Conservation (phyloP, 2,329 filamentous ascomycete genomes). For the Keithomyces neogunnii region DNA sequence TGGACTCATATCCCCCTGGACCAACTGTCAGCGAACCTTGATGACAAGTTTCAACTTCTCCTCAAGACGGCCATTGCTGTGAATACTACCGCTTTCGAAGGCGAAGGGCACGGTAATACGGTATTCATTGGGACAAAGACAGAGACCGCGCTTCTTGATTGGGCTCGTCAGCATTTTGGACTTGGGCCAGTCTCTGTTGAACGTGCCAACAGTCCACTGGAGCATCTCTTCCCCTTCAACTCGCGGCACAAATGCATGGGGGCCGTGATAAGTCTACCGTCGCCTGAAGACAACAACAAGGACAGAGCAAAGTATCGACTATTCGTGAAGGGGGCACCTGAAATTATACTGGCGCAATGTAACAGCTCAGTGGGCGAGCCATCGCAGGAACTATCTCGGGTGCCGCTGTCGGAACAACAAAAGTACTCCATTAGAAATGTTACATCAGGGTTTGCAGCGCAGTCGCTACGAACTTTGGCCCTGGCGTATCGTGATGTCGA, state of each 20-base stretch:
- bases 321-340: conserved; percentile 48
- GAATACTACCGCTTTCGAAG: conserved; percentile 49
- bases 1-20: not conserved
- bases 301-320: conserved; percentile 33
- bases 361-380: not conserved
- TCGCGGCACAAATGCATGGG: conserved; percentile 45
- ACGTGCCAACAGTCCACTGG: conserved; percentile 17
- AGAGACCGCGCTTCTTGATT: conserved; percentile 41
- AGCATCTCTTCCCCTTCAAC: conserved; percentile 44
- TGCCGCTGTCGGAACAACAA: not conserved
- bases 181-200: conserved; percentile 33
- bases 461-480: conserved; percentile 65
- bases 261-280: conserved; percentile 36
- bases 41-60: conserved; percentile 21
- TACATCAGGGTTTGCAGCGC: conserved; percentile 43
- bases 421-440: conserved; percentile 30
- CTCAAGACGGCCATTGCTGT: conserved; percentile 36
- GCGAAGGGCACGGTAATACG: conserved; percentile 29
- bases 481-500: conserved; percentile 65
- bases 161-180: conserved; percentile 38
- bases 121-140: conserved; percentile 46
- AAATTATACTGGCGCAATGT: conserved; percentile 40
- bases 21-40: conserved; percentile 2
- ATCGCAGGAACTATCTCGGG: not conserved
- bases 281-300: conserved; percentile 15